These are phyloP conservation scores for Podila verticillata DNA, from an alignment of 192 early-diverging fungal genomes.

Conservation along the genomic window DNA sequence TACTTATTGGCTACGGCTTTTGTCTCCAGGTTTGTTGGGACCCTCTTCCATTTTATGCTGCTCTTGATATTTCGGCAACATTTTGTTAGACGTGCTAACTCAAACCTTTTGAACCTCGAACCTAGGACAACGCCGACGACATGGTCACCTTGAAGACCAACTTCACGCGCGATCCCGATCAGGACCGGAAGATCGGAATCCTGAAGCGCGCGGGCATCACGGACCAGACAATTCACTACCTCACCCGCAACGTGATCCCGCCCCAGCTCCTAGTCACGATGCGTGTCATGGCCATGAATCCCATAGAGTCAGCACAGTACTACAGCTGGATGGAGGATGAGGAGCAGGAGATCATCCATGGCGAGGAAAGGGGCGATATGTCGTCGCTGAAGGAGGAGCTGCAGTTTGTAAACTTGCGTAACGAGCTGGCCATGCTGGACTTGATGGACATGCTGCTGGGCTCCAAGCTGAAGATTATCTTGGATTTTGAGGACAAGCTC, in stretches of 20 bases:
- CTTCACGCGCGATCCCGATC: constrained; percentile 64
- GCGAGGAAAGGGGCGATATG: not conserved
- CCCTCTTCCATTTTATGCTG: not conserved
- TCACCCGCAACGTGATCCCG: constrained; percentile 57
- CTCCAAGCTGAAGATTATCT: constrained; percentile 39
- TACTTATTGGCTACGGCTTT: constrained; percentile 76
- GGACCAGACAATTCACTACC: constrained; percentile 54
- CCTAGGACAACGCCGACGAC: constrained; percentile 62
- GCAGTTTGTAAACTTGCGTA: constrained; percentile 59
- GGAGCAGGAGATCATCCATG: constrained; percentile 1
- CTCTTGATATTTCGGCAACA: not conserved
- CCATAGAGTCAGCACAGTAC: constrained; percentile 45
- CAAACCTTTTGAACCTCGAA: no score
- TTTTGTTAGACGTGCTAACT: not conserved
- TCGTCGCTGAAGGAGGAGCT: constrained; percentile 14
- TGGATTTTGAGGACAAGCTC: constrained; percentile 15
- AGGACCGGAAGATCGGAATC: constrained; percentile 53
- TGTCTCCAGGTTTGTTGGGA: constrained; percentile 56
- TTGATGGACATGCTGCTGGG: constrained; percentile 57
- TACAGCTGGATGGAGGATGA: constrained; percentile 2
- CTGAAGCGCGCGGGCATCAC: constrained; percentile 51
- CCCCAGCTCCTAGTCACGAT: constrained; percentile 59
- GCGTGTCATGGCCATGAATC: constrained; percentile 76
- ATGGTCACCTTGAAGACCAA: constrained; percentile 68
- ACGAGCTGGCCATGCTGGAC: constrained; percentile 66